Percentiles rank a stretch among this genome's conserved stretches.
Conservation (phyloP, 2,329 filamentous ascomycete species). For the Meredithiella fracta region DNA sequence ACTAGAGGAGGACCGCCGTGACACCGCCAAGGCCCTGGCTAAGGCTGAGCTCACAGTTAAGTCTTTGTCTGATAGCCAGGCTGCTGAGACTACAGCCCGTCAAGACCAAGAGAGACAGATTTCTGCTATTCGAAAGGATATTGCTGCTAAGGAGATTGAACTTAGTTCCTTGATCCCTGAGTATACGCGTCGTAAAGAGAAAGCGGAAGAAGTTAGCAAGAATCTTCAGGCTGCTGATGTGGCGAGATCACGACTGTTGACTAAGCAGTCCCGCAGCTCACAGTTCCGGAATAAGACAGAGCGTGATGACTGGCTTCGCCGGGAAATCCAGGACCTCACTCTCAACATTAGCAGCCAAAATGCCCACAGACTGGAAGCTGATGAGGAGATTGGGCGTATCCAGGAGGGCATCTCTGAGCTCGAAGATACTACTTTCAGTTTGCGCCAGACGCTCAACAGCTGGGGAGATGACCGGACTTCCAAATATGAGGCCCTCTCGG, state of each 20-base stretch:
- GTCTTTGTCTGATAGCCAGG: slow-evolving; percentile 66
- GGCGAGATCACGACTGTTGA: slow-evolving; percentile 61
- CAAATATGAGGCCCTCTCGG: slow-evolving; percentile 56
- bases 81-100: slow-evolving; percentile 56
- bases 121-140: slow-evolving; percentile 53
- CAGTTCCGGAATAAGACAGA: slow-evolving; percentile 80
- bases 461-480: slow-evolving; percentile 59
- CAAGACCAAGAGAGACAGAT: slow-evolving; percentile 56
- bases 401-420: slow-evolving; percentile 54
- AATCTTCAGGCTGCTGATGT: slow-evolving; percentile 63
- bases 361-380: slow-evolving; percentile 66
- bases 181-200: slow-evolving; percentile 54
- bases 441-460: slow-evolving; percentile 60
- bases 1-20: slow-evolving; percentile 75
- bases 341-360: slow-evolving; percentile 63
- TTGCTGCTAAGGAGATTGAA: slow-evolving; percentile 59
- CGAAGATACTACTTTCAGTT: slow-evolving; percentile 52
- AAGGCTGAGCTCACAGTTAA: slow-evolving; percentile 78
- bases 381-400: slow-evolving; percentile 63
- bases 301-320: slow-evolving; percentile 65
- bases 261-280: slow-evolving; percentile 78
- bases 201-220: slow-evolving; percentile 54
- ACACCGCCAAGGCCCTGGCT: slow-evolving; percentile 61
- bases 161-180: slow-evolving; percentile 59
- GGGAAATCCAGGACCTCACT: slow-evolving; percentile 67